Evolutionary conservation across 2,329 filamentous ascomycete species (phyloP).

Genomic region (Metarhizium robertsii): DNA sequence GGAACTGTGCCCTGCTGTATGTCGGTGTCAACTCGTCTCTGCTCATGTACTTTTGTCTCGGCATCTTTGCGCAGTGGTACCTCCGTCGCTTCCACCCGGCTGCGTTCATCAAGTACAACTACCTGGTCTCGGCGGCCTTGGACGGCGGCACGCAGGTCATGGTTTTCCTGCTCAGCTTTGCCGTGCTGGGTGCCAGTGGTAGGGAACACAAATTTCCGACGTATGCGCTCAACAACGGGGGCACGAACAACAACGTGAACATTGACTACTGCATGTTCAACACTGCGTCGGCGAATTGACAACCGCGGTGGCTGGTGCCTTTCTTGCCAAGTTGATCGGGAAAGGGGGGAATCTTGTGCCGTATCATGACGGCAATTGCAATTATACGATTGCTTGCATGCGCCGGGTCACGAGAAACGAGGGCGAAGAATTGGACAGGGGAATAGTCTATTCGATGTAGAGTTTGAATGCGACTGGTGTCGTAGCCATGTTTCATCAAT

Average conservation of each 20-base stretch:
- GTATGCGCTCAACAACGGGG: slow-evolving; percentile 5
- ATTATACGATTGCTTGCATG: no score
- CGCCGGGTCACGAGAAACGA: no score
- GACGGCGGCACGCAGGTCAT: slow-evolving; percentile 13
- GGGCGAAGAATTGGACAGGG: no score
- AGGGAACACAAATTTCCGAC: slow-evolving; percentile 2
- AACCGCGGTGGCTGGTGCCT: no score
- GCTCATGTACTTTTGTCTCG: slow-evolving; percentile 14
- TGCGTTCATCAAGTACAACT: slow-evolving; percentile 19
- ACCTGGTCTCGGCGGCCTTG: slow-evolving; percentile 12
- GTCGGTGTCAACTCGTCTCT: slow-evolving; percentile 29
- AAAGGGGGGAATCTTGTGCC: no score
- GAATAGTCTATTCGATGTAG: no score
- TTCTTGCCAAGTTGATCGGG: no score
- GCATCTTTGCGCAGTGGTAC: slow-evolving; percentile 22
- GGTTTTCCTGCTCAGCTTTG: slow-evolving; percentile 13
- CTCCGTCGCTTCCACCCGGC: slow-evolving; percentile 14
- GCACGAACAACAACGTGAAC: background rate
- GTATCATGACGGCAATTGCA: no score
- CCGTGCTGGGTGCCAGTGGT: slow-evolving; percentile 9
- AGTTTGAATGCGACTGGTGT: no score
- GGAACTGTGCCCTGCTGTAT: slow-evolving; percentile 30
- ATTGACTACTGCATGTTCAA: slow-evolving; percentile 8
- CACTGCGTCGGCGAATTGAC: background rate
- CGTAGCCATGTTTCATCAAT: no score